Percentiles rank a stretch among this genome's conserved stretches.
Conservation (phyloP, 2,329 filamentous ascomycete genomes). For the Thielaviopsis ethacetica region DNA sequence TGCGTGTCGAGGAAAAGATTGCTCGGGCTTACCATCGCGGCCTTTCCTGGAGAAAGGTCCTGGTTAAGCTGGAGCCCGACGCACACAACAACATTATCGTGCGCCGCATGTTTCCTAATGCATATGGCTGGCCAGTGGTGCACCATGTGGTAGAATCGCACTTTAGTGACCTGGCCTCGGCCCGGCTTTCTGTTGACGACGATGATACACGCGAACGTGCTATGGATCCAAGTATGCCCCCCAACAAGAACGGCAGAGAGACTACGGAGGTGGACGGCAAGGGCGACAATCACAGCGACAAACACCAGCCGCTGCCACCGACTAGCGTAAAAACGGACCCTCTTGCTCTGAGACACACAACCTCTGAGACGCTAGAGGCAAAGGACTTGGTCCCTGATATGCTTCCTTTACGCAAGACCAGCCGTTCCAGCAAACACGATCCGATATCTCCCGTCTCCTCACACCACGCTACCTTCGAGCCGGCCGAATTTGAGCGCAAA, state of each 20-base stretch:
- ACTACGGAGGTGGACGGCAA: constrained; percentile 21
- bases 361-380: background rate
- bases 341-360: background rate
- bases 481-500: constrained; percentile 16
- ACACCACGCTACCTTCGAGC: background rate
- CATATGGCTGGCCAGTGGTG: constrained; percentile 92
- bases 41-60: constrained; percentile 87
- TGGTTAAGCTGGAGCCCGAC: constrained; percentile 88
- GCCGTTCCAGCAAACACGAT: background rate
- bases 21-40: constrained; percentile 86
- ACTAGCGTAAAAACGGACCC: background rate
- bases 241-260: constrained; percentile 49
- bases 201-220: constrained; percentile 55
- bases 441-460: background rate
- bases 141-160: constrained; percentile 92
- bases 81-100: constrained; percentile 98
- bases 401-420: constrained; percentile 13
- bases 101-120: constrained; percentile 89
- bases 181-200: constrained; percentile 49
- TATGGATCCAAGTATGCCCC: constrained; percentile 36
- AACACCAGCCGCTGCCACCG: constrained; percentile 16
- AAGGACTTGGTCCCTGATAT: constrained; percentile 15
- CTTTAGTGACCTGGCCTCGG: constrained; percentile 56
- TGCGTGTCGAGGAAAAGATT: constrained; percentile 96
- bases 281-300: constrained; percentile 12